Evolutionary conservation across 805 yeast genomes (phyloP).

Genomic region (Suhomyces tanzawaensis): DNA sequence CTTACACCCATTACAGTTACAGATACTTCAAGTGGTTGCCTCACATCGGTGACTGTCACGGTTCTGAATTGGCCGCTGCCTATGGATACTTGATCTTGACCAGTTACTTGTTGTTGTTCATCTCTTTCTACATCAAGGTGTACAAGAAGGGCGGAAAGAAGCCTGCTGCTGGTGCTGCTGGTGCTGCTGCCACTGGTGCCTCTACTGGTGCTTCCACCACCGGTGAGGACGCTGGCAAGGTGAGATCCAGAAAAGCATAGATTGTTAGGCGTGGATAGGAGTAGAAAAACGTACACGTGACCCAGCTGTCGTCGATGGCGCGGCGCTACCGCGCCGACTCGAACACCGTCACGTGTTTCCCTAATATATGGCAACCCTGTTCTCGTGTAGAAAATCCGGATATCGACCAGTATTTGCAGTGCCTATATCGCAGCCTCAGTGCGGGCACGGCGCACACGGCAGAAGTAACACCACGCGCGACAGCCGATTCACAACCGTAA

Average conservation of each 20-base stretch:
- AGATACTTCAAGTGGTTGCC: slow-evolving; percentile 66
- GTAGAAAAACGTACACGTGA: too few relatives aligned
- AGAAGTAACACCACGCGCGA: too few relatives aligned
- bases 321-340: too few relatives aligned
- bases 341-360: too few relatives aligned
- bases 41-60: slow-evolving; percentile 77
- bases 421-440: too few relatives aligned
- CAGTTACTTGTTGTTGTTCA: slow-evolving; percentile 84
- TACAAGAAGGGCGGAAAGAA: slow-evolving; percentile 52
- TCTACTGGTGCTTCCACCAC: slow-evolving; percentile 9
- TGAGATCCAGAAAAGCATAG: slow-evolving; percentile 37
- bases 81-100: slow-evolving; percentile 87
- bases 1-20: slow-evolving; percentile 83
- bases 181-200: slow-evolving; percentile 13
- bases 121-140: slow-evolving; percentile 86
- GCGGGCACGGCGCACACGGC: too few relatives aligned
- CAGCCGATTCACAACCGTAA: too few relatives aligned
- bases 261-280: too few relatives aligned
- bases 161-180: slow-evolving; percentile 10
- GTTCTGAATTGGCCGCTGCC: slow-evolving; percentile 89
- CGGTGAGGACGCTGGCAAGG: slow-evolving; percentile 16
- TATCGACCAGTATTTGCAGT: too few relatives aligned
- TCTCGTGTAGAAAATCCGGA: too few relatives aligned
- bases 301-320: too few relatives aligned
- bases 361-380: too few relatives aligned